Evolutionary conservation across 306 rosid species (phyloP).

Genomic region (Ormosia emarginata): DNA sequence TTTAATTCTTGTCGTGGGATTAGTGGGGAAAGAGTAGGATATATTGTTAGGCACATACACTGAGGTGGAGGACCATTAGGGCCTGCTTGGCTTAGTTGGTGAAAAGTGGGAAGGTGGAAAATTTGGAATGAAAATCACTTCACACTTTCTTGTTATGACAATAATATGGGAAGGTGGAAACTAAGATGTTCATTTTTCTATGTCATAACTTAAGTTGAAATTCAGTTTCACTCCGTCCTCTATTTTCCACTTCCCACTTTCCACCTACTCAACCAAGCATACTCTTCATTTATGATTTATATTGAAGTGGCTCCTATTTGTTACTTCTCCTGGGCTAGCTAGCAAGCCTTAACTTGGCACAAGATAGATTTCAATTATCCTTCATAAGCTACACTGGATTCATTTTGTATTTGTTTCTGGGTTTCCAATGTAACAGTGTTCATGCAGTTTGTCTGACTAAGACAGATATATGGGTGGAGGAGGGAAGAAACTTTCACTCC

Average conservation of each 20-base stretch:
- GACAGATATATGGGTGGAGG: not conserved
- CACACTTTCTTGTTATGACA: conserved; percentile 10
- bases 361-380: not conserved
- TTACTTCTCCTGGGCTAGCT: not conserved
- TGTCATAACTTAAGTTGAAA: conserved; percentile 23
- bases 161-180: conserved; percentile 9
- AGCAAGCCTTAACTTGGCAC: not conserved
- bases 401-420: not conserved
- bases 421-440: not conserved
- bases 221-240: not conserved
- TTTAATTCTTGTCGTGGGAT: not conserved
- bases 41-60: not conserved
- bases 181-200: not conserved
- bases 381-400: not conserved
- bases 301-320: not conserved
- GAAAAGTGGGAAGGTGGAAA: conserved; percentile 2
- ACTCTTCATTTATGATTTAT: not conserved
- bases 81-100: conserved; percentile 19
- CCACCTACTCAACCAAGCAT: not conserved
- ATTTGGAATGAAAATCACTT: conserved; percentile 4
- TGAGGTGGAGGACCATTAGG: not conserved
- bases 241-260: conserved; percentile 8
- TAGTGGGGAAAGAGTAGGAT: conserved; percentile 1
- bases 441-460: not conserved
- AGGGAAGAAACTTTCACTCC: not conserved